Evolutionary conservation across 805 yeast genomes (phyloP), one percentile per base, ranked within the genome.

Genomic region (Monosporozyma unispora): DNA sequence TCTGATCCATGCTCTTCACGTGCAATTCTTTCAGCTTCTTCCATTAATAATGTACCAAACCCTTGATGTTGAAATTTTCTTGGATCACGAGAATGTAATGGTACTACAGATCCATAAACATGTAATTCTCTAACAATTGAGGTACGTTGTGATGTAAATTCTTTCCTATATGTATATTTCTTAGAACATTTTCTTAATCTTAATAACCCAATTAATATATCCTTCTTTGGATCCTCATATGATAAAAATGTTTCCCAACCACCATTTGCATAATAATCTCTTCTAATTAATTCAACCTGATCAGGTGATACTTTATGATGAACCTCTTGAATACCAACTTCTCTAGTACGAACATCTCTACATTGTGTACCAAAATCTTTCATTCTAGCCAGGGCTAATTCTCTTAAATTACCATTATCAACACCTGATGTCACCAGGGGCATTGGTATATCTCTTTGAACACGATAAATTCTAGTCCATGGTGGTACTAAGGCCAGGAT

Each of bases 11-110:
- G 99, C 65, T 93, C 99, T 60, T 89, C 96, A 47, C 81, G 77
- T 1, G 99, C 93, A 52, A 93, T 93, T 56, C 96, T 78, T 60
- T 88, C 98, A 3, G 99, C 99, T 68, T 93, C 99, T 68, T 93
- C 98, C 99, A 93, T 93, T 47, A 93, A 70, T 60, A 93, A 74
- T 5, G 99, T 91, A 54, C 99, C 99, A 66, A 91, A 93, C 19
- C 99, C 99, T 74, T 93, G 99, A 72, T 93, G 99, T 71, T 93
- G 99, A 74, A 93, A 93, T 68, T 93, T 93, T 62, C 96, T 78
- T 44, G 99, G 99, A 69, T 93, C 99, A 57, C 98, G 78, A 3
- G 95, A 85, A 66, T 93, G 99, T 50, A 93, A 70, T 3, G 99
- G 98, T 19, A 93, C 99, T 18, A 90, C 99, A 3, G 96, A 86